A percentile compares a stretch with the other conserved stretches of the same genome.
These are phyloP conservation scores for Apocynum venetum DNA, from an alignment of 257 asterid species.

Conservation along the genomic window DNA sequence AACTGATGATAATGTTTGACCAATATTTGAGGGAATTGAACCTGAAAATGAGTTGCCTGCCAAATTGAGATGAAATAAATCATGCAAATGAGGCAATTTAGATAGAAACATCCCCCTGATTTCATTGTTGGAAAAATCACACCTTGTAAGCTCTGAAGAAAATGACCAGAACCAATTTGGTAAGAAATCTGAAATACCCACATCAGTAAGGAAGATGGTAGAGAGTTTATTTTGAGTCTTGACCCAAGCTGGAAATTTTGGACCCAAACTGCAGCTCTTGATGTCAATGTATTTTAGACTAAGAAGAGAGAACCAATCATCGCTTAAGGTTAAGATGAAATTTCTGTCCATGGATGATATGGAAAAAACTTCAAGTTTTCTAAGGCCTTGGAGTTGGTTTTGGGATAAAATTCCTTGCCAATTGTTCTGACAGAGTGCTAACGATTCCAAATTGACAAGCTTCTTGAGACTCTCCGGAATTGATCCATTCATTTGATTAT, in stretches of 20 bases:
- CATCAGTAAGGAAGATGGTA: constrained; percentile 8
- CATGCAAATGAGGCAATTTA: constrained; percentile 12
- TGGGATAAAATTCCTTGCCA: constrained; percentile 25
- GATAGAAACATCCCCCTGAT: constrained; percentile 7
- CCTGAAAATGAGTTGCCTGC: constrained; percentile 17
- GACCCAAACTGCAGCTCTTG: constrained; percentile 22
- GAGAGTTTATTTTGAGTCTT: constrained; percentile 19
- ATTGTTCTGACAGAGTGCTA: constrained; percentile 3
- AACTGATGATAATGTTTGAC: neutral
- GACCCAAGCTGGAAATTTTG: constrained; percentile 27
- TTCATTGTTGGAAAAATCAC: constrained; percentile 1
- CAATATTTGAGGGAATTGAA: constrained; percentile 2
- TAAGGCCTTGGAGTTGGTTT: constrained; percentile 18
- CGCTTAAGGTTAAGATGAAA: constrained; percentile 16
- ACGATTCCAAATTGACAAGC: neutral
- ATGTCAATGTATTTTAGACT: constrained; percentile 21
- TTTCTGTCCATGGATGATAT: constrained; percentile 15
- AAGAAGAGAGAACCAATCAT: constrained; percentile 28
- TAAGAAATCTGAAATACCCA: constrained; percentile 18
- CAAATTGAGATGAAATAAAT: constrained; percentile 5
- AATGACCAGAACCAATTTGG: constrained; percentile 32
- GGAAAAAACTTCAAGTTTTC: constrained; percentile 20
- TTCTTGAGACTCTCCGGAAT: neutral
- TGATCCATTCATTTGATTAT: neutral
- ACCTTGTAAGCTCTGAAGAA: neutral